phyloP scores from a whole-genome alignment of 2,329 filamentous ascomycete genomes.

The Aureobasidium sp. region DNA sequence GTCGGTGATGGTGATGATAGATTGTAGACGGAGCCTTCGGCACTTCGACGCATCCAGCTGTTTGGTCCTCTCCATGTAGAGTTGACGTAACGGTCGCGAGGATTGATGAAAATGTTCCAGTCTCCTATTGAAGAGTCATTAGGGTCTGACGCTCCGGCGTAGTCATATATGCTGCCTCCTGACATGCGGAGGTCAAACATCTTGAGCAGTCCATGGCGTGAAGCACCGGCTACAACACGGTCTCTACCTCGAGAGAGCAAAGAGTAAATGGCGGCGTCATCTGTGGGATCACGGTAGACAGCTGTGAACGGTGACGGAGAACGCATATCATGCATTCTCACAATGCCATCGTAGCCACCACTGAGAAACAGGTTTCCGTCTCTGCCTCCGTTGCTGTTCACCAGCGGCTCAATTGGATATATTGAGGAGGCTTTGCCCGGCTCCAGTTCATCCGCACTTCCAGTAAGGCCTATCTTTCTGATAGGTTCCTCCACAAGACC shows the following conservation, averaged over 20 bases:
- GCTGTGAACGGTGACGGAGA: conserved; percentile 37
- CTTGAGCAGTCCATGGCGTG: conserved; percentile 51
- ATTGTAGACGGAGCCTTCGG: conserved; percentile 38
- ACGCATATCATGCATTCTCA: conserved; percentile 53
- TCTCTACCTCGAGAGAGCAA: conserved; percentile 49
- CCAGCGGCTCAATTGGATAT: conserved; percentile 31
- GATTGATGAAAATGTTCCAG: conserved; percentile 41
- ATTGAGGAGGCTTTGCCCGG: conserved; percentile 31
- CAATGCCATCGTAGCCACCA: conserved; percentile 50
- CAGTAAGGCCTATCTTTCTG: conserved; percentile 30
- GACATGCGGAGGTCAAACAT: conserved; percentile 53
- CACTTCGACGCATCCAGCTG: conserved; percentile 18
- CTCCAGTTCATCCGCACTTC: conserved; percentile 6
- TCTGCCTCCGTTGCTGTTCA: conserved; percentile 18
- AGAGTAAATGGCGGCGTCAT: conserved; percentile 51
- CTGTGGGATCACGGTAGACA: conserved; percentile 44
- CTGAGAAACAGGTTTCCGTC: conserved; percentile 48
- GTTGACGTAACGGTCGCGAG: conserved; percentile 19
- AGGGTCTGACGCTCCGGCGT: conserved; percentile 17
- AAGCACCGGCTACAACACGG: conserved; percentile 48
- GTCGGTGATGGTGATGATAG: conserved; percentile 37
- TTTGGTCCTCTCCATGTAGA: conserved; percentile 18
- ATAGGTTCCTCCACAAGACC: conserved; percentile 32
- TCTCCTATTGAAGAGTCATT: conserved; percentile 12
- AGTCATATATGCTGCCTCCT: conserved; percentile 32